Percentiles rank a stretch among this genome's conserved stretches.
Evolutionary conservation across 352 stramenopile species (phyloP).

Genomic region (Globisporangium cystogenes): DNA sequence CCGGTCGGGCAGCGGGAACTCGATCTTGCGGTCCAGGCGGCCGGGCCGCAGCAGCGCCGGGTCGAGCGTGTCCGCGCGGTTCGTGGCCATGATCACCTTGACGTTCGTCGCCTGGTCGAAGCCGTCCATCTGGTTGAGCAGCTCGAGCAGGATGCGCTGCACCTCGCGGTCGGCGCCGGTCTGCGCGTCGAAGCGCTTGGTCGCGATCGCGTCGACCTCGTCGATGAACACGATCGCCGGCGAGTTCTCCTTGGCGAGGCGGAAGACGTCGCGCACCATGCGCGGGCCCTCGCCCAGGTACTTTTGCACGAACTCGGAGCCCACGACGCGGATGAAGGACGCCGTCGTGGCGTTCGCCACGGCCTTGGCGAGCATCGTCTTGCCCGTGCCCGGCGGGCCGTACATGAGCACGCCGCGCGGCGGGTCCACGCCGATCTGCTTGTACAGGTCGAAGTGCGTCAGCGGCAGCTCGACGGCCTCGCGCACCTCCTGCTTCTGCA

Average conservation of each 20-base stretch:
- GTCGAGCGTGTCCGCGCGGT: constrained; percentile 98
- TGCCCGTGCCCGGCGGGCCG: constrained; percentile 93
- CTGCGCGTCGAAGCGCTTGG: constrained; percentile 99
- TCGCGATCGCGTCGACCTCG: constrained; percentile 99
- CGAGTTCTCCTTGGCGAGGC: constrained; percentile 98
- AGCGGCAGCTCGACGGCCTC: constrained; percentile 99
- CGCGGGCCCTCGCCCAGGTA: constrained; percentile 98
- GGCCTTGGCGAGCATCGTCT: constrained; percentile 99
- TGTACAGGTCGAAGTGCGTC: constrained; percentile 99
- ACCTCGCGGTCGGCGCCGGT: constrained; percentile 95
- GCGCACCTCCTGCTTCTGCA: constrained; percentile 98
- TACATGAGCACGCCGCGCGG: constrained; percentile 98
- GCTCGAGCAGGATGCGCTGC: constrained; percentile 99
- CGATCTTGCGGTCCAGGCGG: constrained; percentile 98
- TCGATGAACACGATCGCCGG: constrained; percentile 99
- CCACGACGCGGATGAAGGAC: constrained; percentile 97
- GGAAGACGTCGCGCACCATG: constrained; percentile 99
- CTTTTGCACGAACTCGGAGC: constrained; percentile 99
- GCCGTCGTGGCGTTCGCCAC: constrained; percentile 99
- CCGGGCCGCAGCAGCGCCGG: constrained; percentile 97
- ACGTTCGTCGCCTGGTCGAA: constrained; percentile 99
- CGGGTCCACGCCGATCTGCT: constrained; percentile 99
- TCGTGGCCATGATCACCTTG: constrained; percentile 99
- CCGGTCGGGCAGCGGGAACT: constrained; percentile 98
- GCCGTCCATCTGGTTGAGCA: constrained; percentile 99